These are phyloP conservation scores for Scenedesmus sp. DNA, from an alignment of 163 green algal species.

Conservation along the genomic window DNA sequence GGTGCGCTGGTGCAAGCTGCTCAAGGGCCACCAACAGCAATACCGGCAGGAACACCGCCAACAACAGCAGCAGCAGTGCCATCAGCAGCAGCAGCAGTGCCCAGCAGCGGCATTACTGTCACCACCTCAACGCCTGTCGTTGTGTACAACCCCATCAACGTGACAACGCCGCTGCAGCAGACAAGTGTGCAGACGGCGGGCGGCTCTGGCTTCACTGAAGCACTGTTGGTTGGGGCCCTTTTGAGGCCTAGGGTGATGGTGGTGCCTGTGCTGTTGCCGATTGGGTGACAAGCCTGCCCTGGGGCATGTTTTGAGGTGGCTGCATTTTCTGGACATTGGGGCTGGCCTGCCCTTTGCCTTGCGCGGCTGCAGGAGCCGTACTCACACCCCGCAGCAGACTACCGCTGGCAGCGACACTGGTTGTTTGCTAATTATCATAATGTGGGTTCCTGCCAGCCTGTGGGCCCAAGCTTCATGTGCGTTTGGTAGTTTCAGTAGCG, in stretches of 20 bases:
- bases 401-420: too few relatives aligned
- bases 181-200: constrained; percentile 34
- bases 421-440: too few relatives aligned
- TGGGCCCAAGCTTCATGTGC: too few relatives aligned
- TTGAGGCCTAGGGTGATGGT: constrained; percentile 12
- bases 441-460: too few relatives aligned
- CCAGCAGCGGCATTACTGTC: not conserved
- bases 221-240: not conserved
- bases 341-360: too few relatives aligned
- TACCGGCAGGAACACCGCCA: not conserved
- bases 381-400: too few relatives aligned
- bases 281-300: not conserved
- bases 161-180: constrained; percentile 35
- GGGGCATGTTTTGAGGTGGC: not conserved
- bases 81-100: not conserved
- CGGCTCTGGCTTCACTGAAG: not conserved
- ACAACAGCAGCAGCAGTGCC: not conserved
- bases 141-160: constrained; percentile 33
- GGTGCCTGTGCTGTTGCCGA: constrained; percentile 17
- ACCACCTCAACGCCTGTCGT: constrained; percentile 29
- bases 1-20: not conserved
- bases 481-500: too few relatives aligned
- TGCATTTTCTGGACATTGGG: too few relatives aligned
- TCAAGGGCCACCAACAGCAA: not conserved
- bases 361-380: too few relatives aligned